Evolutionary conservation across 1,284 basidiomycete genomes (phyloP).

Genomic region (Cryptococcus wingfieldii): DNA sequence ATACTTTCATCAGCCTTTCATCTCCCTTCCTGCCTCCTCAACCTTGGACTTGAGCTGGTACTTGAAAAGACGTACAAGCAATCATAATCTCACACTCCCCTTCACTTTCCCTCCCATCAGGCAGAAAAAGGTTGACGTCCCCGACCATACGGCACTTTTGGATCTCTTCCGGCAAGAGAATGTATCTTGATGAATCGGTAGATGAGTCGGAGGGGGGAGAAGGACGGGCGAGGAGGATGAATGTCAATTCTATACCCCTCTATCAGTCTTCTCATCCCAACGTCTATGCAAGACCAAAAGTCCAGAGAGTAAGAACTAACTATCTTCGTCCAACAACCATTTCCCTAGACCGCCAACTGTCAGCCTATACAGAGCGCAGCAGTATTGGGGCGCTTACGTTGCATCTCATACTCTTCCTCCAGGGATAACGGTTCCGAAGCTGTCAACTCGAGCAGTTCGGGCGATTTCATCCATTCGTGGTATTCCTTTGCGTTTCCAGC

Average conservation of each 20-base stretch:
- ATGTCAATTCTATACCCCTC: conserved; percentile 70
- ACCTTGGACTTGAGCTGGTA: neutral
- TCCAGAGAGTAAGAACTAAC: conserved; percentile 49
- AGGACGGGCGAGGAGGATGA: conserved; percentile 69
- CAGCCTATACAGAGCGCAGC: neutral
- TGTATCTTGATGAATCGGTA: neutral
- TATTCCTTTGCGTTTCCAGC: conserved; percentile 60
- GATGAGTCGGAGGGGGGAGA: neutral
- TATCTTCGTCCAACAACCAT: conserved; percentile 85
- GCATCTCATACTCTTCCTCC: conserved; percentile 88
- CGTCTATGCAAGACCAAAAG: neutral
- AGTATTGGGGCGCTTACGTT: conserved; percentile 56
- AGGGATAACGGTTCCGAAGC: conserved; percentile 80
- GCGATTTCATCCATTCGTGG: conserved; percentile 84
- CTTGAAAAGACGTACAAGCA: conserved; percentile 55
- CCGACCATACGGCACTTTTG: conserved; percentile 68
- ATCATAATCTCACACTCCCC: conserved; percentile 80
- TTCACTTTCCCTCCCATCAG: conserved; percentile 55
- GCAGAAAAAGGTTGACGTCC: conserved; percentile 87
- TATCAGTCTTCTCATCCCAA: neutral
- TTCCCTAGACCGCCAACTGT: conserved; percentile 54
- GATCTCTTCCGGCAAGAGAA: conserved; percentile 21
- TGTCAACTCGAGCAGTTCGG: conserved; percentile 69
- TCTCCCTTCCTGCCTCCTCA: neutral
- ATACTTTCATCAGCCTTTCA: neutral